Evolutionary conservation across 805 yeast genomes (phyloP), one percentile per base, ranked within the genome.

Genomic region (Ogataea pini): DNA sequence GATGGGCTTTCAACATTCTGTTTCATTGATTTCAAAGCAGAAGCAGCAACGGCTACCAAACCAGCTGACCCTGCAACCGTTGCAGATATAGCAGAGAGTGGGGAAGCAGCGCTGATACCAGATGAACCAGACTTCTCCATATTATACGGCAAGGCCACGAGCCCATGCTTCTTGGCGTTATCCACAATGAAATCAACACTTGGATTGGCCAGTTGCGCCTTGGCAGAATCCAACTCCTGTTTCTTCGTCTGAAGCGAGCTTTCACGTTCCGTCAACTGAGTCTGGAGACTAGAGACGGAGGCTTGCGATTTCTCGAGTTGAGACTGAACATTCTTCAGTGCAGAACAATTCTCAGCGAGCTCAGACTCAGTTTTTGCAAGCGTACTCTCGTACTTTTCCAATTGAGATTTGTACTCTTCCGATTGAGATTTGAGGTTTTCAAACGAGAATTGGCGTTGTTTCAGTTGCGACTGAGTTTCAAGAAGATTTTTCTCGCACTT

Each of bases 41-140:
- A 36, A 2, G 59, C 41, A 0, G 72, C 60, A 12, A 77, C 60
- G 17, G 74, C 63, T 13, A 67, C 62, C 28, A 71, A 59, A 1
- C 73, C 77, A 24, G 64, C 52, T 7, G 63, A 67, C 13, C 55
- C 43, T 0, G 76, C 73, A 37, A 34, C 49, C 3, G 46, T 31
- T 4, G 42, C 41, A 19, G 49, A 44, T 10, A 44, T 40, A 5
- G 28, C 40, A n/a, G 5, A 3, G 24, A 19, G 6, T n/a, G 34
- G 34, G 7, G 34, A 13, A 14, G 17, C 34, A 8, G 13, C 18
- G 16, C 9, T 31, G 16, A n/a, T n/a, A 31, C 32, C 32, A 32
- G 36, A 32, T 7, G 4, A 8, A n/a, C 31, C 31, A 28, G 40
- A 36, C 10, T 17, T 20, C 17, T 39, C 25, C 4, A 14, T 33